Percentiles rank a stretch among this genome's conserved stretches.
These are phyloP conservation scores for Extremus antarcticus DNA, from an alignment of 495 filamentous ascomycete genomes.

Conservation along the genomic window DNA sequence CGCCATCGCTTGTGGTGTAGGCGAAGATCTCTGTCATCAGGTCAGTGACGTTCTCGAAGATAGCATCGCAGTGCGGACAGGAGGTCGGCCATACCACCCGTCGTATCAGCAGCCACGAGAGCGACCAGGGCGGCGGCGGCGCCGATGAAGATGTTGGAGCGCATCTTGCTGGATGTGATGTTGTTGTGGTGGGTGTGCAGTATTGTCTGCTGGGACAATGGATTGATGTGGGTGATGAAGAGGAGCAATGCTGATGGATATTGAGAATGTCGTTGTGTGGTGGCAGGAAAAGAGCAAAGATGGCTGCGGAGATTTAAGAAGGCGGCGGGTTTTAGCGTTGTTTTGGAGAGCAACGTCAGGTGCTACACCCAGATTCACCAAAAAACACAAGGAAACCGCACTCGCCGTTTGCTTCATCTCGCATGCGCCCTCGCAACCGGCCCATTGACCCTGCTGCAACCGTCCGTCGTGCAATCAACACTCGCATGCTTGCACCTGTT, in stretches of 20 bases:
- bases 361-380: background rate
- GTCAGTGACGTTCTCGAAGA: background rate
- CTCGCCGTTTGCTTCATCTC: background rate
- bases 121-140: background rate
- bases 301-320: background rate
- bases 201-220: background rate
- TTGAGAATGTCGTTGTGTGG: background rate
- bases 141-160: background rate
- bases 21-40: background rate
- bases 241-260: background rate
- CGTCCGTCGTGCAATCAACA: background rate
- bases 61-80: background rate
- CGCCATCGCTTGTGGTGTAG: background rate
- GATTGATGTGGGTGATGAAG: no score
- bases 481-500: no score
- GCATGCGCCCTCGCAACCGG: background rate
- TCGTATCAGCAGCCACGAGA: background rate
- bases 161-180: background rate
- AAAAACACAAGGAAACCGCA: background rate
- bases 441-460: background rate
- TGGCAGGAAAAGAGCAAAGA: background rate
- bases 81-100: conserved; percentile 3
- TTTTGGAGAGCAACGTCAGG: background rate
- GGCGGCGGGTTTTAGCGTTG: background rate
- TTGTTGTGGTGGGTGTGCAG: background rate